phyloP scores from a whole-genome alignment of 768 basidiomycete species.

The Agrocybe praecox region DNA sequence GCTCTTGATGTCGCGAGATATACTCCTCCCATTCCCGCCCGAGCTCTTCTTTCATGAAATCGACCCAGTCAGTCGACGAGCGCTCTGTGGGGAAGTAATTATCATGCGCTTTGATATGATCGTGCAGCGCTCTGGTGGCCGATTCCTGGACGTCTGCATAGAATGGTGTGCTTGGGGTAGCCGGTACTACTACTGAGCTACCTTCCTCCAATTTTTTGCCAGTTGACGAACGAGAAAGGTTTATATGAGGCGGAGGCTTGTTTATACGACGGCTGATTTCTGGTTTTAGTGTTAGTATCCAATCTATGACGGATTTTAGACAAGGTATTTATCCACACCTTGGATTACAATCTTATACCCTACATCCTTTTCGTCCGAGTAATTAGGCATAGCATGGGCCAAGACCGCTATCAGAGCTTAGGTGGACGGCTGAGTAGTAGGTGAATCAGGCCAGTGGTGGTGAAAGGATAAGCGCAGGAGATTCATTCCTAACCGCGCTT shows the following conservation, averaged over 20 bases:
- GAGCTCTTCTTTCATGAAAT: not conserved
- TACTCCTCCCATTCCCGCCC: not conserved
- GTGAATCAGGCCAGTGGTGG: not conserved
- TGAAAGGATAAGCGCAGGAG: not conserved
- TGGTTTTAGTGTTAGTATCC: not conserved
- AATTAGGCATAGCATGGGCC: not conserved
- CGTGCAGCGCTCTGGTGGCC: not conserved
- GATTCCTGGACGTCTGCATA: not conserved
- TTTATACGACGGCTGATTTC: not conserved
- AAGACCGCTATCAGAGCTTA: not conserved
- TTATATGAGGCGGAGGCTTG: not conserved
- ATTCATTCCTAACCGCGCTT: not conserved
- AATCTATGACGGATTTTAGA: too few species aligned
- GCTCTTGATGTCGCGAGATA: not conserved
- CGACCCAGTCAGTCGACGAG: not conserved
- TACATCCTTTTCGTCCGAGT: not conserved
- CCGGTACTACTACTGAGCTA: not conserved
- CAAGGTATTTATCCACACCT: not conserved
- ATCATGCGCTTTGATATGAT: not conserved
- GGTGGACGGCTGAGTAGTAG: not conserved
- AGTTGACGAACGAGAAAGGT: not conserved
- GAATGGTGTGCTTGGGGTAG: not conserved
- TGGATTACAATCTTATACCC: not conserved
- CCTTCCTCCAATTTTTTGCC: not conserved
- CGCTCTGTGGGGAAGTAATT: not conserved